Evolutionary conservation across 768 basidiomycete genomes (phyloP), one percentile per base, ranked within the genome.

Genomic region (Panaeolus papilionaceus): DNA sequence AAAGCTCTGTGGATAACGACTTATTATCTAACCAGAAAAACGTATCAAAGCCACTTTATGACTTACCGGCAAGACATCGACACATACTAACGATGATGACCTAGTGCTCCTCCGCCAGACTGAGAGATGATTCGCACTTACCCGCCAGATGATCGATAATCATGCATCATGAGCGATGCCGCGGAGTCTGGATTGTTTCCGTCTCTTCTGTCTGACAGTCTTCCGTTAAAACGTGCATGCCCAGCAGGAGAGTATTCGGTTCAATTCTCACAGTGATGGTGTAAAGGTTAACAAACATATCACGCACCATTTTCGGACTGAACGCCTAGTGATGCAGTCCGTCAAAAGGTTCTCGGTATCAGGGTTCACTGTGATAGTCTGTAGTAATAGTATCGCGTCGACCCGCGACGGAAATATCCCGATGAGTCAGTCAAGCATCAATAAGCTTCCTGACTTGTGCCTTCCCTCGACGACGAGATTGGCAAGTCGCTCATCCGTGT

Each of bases 1-100:
- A 58, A 58, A 58, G 54, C 54, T 58, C 11, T 58, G 54, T 58
- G 54, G 54, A 10, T 33, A 51, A 58, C 54, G 33, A 58, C 12
- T 28, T 58, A 33, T 58, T 37, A 58, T 28, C 47, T 49, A 49
- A 49, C 47, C n/a, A 49, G 23, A 20, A 58, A 28, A 58, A 58
- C 54, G 54, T 58, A 28, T 16, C n/a, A 28, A 37, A 33, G 20
- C 54, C 11, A 58, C 9, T 28, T 14, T 58, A 58, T 58, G 54
- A 58, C 54, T 58, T 58, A 58, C 54, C 26, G 4, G 33, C 14
- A 16, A 33, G 16, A 12, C 6, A 16, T 33, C 33, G 54, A 16
- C 8, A 16, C 14, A 28, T 9, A 58, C 6, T 9, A 58, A 26
- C 23, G 26, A 28, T 23, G 20, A 45, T 45, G 14, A 16, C 45